Base-by-base conservation (phyloP, 805 yeast genomes). In the Sungouiozyma ichnusensis region DNA sequence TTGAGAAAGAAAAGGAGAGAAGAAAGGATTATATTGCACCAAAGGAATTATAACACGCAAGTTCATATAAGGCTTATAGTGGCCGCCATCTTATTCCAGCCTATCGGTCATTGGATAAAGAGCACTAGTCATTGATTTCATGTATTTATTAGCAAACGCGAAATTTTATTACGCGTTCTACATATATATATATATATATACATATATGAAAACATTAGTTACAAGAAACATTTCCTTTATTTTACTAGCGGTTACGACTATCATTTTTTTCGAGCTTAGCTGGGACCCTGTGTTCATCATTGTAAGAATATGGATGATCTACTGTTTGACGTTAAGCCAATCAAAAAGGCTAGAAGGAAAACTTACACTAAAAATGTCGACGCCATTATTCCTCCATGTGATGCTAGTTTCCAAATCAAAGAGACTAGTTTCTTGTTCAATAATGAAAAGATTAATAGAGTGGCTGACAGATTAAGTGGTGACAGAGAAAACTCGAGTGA, bases 21-120 rank as follows among this genome's bases (percentile, higher is more conserved):
- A 74, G 74, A 16, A 77, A 83, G 66, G 92, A 81, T 48, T 90
- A 76, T 55, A 76, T 76, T 44, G 95, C 97, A 14, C 97, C 97
- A 13, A 79, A 76, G 54, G 97, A 90, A 65, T 73, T 65, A 18
- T 69, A 58, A 9, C 73, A 78, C 50, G 29, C 11, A 24, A 6
- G 6, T 11, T 24, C 11, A 24, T 24, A 24, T 24, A 24, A 11
- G 6, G n/a, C n/a, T n/a, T n/a, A n/a, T n/a, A n/a, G n/a, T n/a
- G n/a, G n/a, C n/a, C n/a, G n/a, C n/a, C n/a, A n/a, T n/a, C n/a
- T n/a, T n/a, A n/a, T n/a, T n/a, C n/a, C n/a, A n/a, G n/a, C n/a
- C n/a, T n/a, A n/a, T n/a, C n/a, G n/a, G n/a, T n/a, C n/a, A n/a
- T n/a, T n/a, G n/a, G n/a, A n/a, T n/a, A n/a, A n/a, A n/a, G n/a